These are phyloP conservation scores for Ceratonia siliqua DNA, from an alignment of 306 rosid genomes.

Conservation along the genomic window DNA sequence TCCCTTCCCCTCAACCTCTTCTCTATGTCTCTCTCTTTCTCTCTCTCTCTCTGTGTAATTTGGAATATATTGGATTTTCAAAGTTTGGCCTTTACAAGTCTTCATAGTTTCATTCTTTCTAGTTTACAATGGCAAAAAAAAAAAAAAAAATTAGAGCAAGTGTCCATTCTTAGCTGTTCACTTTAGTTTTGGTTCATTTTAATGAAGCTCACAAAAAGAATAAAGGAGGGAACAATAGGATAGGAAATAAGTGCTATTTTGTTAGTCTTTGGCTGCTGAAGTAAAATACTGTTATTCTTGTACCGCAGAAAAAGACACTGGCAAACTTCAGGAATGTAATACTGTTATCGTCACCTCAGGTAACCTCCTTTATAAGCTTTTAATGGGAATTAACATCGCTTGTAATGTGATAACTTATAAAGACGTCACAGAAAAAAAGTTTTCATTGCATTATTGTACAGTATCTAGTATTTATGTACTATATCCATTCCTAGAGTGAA, in stretches of 20 bases:
- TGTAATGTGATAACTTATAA: not conserved
- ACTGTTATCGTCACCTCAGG: constrained; percentile 62
- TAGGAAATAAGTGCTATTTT: constrained; percentile 1
- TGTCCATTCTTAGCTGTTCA: not conserved
- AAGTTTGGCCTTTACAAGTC: too few relatives aligned
- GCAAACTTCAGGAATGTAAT: constrained; percentile 47
- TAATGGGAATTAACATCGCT: not conserved
- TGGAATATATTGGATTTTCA: not conserved
- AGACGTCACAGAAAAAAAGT: too few relatives aligned
- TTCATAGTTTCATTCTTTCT: too few relatives aligned
- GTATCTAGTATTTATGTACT: constrained; percentile 4
- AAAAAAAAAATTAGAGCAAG: too few relatives aligned
- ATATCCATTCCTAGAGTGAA: constrained; percentile 10
- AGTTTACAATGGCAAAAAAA: too few relatives aligned
- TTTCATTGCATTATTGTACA: constrained; percentile 16
- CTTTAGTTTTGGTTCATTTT: constrained; percentile 22
- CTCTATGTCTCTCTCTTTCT: not conserved
- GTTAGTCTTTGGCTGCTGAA: not conserved
- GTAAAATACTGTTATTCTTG: constrained; percentile 5
- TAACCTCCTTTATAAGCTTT: constrained; percentile 27
- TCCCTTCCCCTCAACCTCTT: not conserved
- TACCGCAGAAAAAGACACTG: constrained; percentile 48
- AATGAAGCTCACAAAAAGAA: not conserved
- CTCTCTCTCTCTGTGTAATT: too few relatives aligned
- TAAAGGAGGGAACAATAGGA: too few relatives aligned